A percentile compares a stretch with the other conserved stretches of the same genome.
Conservation (phyloP, 768 basidiomycete genomes). For the Bullera alba region DNA sequence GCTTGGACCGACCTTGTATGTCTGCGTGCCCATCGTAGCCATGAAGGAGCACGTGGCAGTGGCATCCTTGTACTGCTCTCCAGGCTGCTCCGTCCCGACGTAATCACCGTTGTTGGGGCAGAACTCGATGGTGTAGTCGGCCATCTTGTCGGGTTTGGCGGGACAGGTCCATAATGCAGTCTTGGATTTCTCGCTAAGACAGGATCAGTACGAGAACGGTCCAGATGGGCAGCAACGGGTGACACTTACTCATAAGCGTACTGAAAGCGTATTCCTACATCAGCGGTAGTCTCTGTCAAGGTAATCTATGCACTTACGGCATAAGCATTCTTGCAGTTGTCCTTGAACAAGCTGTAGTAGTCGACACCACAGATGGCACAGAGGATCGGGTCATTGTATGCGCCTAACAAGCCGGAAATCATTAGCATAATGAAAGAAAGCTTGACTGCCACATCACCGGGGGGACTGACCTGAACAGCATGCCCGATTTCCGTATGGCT, state of each 20-base stretch:
- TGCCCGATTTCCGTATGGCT: conserved; percentile 17
- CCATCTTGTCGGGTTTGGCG: neutral
- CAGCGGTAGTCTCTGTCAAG: neutral
- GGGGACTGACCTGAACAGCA: conserved; percentile 25
- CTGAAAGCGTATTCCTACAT: conserved; percentile 4
- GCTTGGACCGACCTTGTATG: conserved; percentile 9
- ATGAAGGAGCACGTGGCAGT: conserved; percentile 11
- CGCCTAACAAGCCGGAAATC: conserved; percentile 1
- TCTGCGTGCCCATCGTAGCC: conserved; percentile 5
- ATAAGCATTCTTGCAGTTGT: conserved; percentile 14
- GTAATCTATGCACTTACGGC: conserved; percentile 12
- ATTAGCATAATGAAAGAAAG: neutral
- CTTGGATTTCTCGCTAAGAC: conserved; percentile 16
- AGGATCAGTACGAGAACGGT: neutral
- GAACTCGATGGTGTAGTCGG: conserved; percentile 25
- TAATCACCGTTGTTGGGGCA: conserved; percentile 19
- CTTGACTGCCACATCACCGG: neutral
- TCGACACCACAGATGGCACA: conserved; percentile 21
- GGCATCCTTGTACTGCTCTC: conserved; percentile 4
- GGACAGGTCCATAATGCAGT: conserved; percentile 15
- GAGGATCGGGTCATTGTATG: conserved; percentile 13
- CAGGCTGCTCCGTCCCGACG: conserved; percentile 4
- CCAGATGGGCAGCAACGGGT: neutral
- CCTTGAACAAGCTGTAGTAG: conserved; percentile 27
- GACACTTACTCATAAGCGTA: conserved; percentile 24